These are phyloP conservation scores for Clarireedia paspali DNA, from an alignment of 2,329 filamentous ascomycete genomes.

Conservation along the genomic window DNA sequence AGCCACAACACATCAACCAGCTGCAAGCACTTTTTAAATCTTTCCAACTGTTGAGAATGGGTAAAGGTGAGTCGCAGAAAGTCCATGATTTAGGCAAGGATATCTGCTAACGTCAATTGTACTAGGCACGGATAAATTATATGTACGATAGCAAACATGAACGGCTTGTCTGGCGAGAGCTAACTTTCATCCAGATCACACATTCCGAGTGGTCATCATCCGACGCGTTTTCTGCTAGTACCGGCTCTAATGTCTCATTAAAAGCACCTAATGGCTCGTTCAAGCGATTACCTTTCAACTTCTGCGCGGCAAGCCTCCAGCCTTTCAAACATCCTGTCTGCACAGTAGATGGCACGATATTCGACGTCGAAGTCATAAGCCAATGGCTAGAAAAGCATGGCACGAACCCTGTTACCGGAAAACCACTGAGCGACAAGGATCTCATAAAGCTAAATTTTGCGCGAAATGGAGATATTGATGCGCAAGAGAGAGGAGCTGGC, in stretches of 20 bases:
- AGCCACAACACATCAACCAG: background rate
- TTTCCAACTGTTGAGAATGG: slow-evolving; percentile 17
- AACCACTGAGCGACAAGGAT: slow-evolving; percentile 70
- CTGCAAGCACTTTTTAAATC: background rate
- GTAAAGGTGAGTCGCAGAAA: slow-evolving; percentile 22
- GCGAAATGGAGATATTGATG: slow-evolving; percentile 69
- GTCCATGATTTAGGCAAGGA: background rate
- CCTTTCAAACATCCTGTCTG: slow-evolving; percentile 94
- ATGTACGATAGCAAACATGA: slow-evolving; percentile 16
- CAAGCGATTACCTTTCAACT: slow-evolving; percentile 92
- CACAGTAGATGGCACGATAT: slow-evolving; percentile 78
- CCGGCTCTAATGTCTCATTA: slow-evolving; percentile 59
- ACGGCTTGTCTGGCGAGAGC: background rate
- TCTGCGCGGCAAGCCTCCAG: slow-evolving; percentile 91
- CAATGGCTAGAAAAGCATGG: slow-evolving; percentile 91
- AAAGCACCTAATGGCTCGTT: slow-evolving; percentile 57
- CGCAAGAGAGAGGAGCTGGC: slow-evolving; percentile 36
- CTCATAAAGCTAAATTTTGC: slow-evolving; percentile 87
- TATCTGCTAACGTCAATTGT: background rate
- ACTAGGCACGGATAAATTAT: slow-evolving; percentile 46
- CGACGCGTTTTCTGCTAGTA: slow-evolving; percentile 79
- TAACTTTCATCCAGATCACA: slow-evolving; percentile 57
- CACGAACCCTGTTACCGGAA: slow-evolving; percentile 83
- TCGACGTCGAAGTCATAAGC: slow-evolving; percentile 89
- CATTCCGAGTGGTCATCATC: slow-evolving; percentile 96